Evolutionary conservation across 495 filamentous ascomycete species (phyloP).

Genomic region (Cercophora sp.): DNA sequence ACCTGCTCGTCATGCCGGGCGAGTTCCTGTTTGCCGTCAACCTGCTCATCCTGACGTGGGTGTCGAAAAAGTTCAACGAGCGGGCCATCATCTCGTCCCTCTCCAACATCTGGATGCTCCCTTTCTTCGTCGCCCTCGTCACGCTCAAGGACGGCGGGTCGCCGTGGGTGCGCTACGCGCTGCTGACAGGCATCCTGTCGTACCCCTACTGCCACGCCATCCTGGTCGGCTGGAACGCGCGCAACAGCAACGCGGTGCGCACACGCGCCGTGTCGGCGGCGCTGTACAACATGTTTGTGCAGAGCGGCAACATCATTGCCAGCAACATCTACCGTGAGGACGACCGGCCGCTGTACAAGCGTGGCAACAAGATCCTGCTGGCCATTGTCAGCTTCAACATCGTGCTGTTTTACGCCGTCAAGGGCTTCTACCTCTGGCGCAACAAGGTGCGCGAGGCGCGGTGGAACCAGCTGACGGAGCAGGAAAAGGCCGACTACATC

Average conservation of each 20-base stretch:
- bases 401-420: slow-evolving; percentile 30
- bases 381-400: slow-evolving; percentile 42
- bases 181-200: slow-evolving; percentile 51
- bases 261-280: slow-evolving; percentile 57
- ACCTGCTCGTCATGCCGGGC: slow-evolving; percentile 50
- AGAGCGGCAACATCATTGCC: slow-evolving; percentile 47
- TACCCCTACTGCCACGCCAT: slow-evolving; percentile 62
- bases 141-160: slow-evolving; percentile 31
- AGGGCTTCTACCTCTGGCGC: slow-evolving; percentile 38
- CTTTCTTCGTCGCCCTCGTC: slow-evolving; percentile 51
- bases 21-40: slow-evolving; percentile 44
- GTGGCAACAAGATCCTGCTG: slow-evolving; percentile 49
- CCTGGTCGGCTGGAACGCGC: slow-evolving; percentile 55
- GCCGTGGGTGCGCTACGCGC: slow-evolving; percentile 50
- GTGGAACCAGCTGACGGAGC: slow-evolving; percentile 37
- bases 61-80: slow-evolving; percentile 52
- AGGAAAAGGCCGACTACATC: slow-evolving; percentile 33
- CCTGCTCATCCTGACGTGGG: slow-evolving; percentile 46
- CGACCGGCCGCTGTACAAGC: slow-evolving; percentile 50
- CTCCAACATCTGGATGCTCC: slow-evolving; percentile 53
- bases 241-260: slow-evolving; percentile 59
- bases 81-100: slow-evolving; percentile 50
- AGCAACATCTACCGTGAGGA: slow-evolving; percentile 54
- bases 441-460: slow-evolving; percentile 30
- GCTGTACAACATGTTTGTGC: slow-evolving; percentile 46